Evolutionary conservation across 768 basidiomycete genomes (phyloP).

Genomic region (Xerocomellus amylosporus): DNA sequence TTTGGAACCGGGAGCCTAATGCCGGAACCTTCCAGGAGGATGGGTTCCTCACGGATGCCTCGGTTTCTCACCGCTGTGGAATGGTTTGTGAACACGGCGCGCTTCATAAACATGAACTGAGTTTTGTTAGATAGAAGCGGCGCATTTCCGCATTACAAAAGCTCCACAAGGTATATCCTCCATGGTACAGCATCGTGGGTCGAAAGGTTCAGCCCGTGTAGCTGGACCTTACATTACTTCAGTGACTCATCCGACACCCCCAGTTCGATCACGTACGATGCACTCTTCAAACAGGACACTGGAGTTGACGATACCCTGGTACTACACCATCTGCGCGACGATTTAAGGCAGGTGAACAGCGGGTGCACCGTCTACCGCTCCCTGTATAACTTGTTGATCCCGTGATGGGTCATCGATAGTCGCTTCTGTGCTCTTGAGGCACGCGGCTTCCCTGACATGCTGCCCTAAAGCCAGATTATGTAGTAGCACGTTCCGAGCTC

Average conservation of each 20-base stretch:
- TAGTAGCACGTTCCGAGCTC: conserved; percentile 13
- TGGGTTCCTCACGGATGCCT: too few species aligned
- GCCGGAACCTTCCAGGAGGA: too few species aligned
- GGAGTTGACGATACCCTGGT: conserved; percentile 19
- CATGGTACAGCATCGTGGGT: too few species aligned
- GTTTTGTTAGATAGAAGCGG: too few species aligned
- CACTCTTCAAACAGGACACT: conserved; percentile 25
- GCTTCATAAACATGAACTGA: too few species aligned
- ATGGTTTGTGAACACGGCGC: too few species aligned
- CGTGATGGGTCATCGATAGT: conserved; percentile 12
- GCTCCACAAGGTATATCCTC: too few species aligned
- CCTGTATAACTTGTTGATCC: conserved; percentile 20
- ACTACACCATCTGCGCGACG: conserved; percentile 20
- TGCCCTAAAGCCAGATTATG: conserved; percentile 1
- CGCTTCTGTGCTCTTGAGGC: conserved; percentile 21
- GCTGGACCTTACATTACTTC: conserved; percentile 6
- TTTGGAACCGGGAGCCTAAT: too few species aligned
- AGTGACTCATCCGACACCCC: not conserved
- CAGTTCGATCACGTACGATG: conserved; percentile 13
- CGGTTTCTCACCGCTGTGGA: too few species aligned
- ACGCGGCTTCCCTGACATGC: conserved; percentile 25
- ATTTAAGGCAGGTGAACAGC: conserved; percentile 22
- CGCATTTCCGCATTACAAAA: not conserved
- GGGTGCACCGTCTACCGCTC: conserved; percentile 17
- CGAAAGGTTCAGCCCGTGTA: not conserved